Percentiles rank a stretch among this genome's conserved stretches.
Evolutionary conservation across 2,329 filamentous ascomycete species (phyloP).

Genomic region (Colletotrichum lentis): DNA sequence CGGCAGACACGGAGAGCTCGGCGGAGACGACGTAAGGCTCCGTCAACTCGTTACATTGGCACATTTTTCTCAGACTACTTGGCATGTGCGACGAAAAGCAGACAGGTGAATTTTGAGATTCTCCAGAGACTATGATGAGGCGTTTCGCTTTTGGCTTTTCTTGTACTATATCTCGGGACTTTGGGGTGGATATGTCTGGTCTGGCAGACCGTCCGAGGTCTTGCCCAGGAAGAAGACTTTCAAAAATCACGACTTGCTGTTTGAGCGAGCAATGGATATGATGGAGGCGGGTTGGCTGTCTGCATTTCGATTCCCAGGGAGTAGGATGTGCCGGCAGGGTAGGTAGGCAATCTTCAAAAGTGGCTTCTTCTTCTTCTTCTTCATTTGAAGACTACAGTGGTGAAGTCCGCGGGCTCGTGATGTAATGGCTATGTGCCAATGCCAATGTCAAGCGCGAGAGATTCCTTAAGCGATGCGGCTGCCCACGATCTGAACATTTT

Average conservation of each 20-base stretch:
- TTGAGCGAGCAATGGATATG: constrained; percentile 30
- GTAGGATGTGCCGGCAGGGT: constrained; percentile 22
- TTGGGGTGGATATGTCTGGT: constrained; percentile 31
- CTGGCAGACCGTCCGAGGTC: constrained; percentile 5
- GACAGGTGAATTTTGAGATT: constrained; percentile 4
- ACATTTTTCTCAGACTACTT: not conserved
- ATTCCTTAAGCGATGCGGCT: not conserved
- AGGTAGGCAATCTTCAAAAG: constrained; percentile 33
- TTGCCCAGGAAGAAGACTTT: constrained; percentile 17
- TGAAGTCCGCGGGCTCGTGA: not conserved
- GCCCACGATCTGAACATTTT: too few relatives aligned
- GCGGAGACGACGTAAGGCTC: constrained; percentile 18
- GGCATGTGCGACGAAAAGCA: constrained; percentile 15
- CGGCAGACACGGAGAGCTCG: constrained; percentile 25
- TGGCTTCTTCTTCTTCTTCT: constrained; percentile 19
- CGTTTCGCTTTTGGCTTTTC: constrained; percentile 34
- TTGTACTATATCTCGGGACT: constrained; percentile 36
- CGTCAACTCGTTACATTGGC: constrained; percentile 6
- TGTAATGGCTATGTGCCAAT: not conserved
- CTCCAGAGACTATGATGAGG: constrained; percentile 26
- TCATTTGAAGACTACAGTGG: not conserved
- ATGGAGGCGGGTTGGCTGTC: constrained; percentile 30
- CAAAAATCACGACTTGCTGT: constrained; percentile 16
- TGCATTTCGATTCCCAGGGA: constrained; percentile 30
- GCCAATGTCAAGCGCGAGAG: not conserved